These are phyloP conservation scores for Lepiota brunneoincarnata DNA, from an alignment of 768 basidiomycete genomes.

Conservation along the genomic window DNA sequence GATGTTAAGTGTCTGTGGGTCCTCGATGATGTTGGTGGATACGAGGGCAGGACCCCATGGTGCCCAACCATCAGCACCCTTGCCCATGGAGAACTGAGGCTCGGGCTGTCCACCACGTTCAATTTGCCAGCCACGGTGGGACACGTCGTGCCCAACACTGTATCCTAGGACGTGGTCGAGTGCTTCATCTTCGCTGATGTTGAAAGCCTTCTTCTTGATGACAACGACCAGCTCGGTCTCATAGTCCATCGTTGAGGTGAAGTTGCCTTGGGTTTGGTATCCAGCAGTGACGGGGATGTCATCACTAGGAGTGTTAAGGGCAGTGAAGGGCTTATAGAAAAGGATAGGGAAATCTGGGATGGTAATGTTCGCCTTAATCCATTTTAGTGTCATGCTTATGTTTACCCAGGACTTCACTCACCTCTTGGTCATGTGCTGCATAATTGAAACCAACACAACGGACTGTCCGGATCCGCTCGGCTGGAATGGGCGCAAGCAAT, in stretches of 20 bases:
- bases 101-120: constrained; percentile 38
- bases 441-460: constrained; percentile 37
- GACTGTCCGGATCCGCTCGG: constrained; percentile 30
- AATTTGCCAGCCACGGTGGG: constrained; percentile 43
- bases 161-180: constrained; percentile 41
- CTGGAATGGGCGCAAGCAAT: constrained; percentile 32
- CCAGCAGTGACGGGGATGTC: constrained; percentile 33
- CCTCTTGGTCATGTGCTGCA: constrained; percentile 31
- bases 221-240: constrained; percentile 40
- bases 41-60: constrained; percentile 40
- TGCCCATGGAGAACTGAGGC: constrained; percentile 42
- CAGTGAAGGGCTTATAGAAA: constrained; percentile 34
- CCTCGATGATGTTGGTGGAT: constrained; percentile 32
- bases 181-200: constrained; percentile 39
- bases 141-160: constrained; percentile 38
- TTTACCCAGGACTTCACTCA: background rate
- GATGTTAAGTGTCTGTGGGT: constrained; percentile 37
- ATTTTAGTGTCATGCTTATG: background rate
- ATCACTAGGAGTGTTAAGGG: constrained; percentile 33
- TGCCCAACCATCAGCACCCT: constrained; percentile 41
- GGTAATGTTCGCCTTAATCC: constrained; percentile 25
- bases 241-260: constrained; percentile 39
- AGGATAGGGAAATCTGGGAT: constrained; percentile 36
- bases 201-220: constrained; percentile 40
- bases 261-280: constrained; percentile 37